phyloP scores from a whole-genome alignment of 2,329 filamentous ascomycete species.

The Fusarium oxysporum region DNA sequence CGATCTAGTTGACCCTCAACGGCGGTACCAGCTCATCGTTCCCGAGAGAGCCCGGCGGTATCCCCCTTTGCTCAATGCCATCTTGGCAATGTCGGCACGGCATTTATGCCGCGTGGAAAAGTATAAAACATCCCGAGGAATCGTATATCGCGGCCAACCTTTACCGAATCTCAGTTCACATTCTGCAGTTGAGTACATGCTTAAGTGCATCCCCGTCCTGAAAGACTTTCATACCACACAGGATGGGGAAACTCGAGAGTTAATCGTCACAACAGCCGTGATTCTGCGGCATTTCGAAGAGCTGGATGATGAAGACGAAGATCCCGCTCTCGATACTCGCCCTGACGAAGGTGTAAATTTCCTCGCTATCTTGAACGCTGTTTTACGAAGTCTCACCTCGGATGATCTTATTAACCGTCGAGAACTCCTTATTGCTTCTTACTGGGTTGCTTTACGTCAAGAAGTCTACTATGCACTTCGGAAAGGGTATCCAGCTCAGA shows the following conservation, averaged over 20 bases:
- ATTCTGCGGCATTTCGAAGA: slow-evolving; percentile 39
- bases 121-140: slow-evolving; percentile 12
- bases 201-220: slow-evolving; percentile 27
- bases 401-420: slow-evolving; percentile 26
- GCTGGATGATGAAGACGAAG: slow-evolving; percentile 34
- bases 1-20: slow-evolving; percentile 28
- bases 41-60: slow-evolving; percentile 33
- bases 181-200: slow-evolving; percentile 38
- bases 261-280: slow-evolving; percentile 30
- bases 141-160: slow-evolving; percentile 26
- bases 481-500: slow-evolving; percentile 30
- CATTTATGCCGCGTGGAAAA: slow-evolving; percentile 23
- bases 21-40: slow-evolving; percentile 24
- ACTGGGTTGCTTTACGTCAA: slow-evolving; percentile 39
- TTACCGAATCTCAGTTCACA: slow-evolving; percentile 12
- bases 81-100: slow-evolving; percentile 27
- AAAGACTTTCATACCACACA: slow-evolving; percentile 36
- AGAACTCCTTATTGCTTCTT: slow-evolving; percentile 26
- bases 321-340: background rate
- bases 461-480: slow-evolving; percentile 36
- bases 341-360: slow-evolving; percentile 29
- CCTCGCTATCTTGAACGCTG: slow-evolving; percentile 29
- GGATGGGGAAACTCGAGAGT: slow-evolving; percentile 32
- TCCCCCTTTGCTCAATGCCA: slow-evolving; percentile 29
- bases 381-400: slow-evolving; percentile 26